Percentiles rank a stretch among this genome's conserved stretches.
phyloP scores from a whole-genome alignment of 2,329 filamentous ascomycete species.

The Cytospora chrysosperma region DNA sequence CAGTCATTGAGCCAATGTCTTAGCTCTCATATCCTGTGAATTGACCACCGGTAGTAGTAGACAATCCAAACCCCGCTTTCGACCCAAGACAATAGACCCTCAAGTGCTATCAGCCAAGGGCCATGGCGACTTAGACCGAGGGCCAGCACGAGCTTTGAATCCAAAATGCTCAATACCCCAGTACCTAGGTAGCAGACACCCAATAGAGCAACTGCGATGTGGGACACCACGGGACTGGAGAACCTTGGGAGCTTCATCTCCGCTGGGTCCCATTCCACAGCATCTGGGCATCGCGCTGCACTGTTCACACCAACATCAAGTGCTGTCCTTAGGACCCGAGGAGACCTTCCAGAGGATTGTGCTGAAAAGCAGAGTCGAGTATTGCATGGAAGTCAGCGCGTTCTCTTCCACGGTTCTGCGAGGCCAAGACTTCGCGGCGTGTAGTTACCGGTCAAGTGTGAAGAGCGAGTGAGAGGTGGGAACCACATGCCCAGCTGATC shows the following conservation, averaged over 20 bases:
- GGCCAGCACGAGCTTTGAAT: slow-evolving; percentile 35
- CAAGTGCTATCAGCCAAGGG: too few species aligned
- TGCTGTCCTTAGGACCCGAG: slow-evolving; percentile 34
- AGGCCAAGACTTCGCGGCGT: slow-evolving; percentile 48
- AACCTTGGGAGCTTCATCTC: too few species aligned
- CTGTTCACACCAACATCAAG: slow-evolving; percentile 37
- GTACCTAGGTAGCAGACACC: slow-evolving; percentile 20
- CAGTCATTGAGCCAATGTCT: not conserved
- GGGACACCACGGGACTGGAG: slow-evolving; percentile 31
- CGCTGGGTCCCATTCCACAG: slow-evolving; percentile 55
- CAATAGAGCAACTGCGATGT: slow-evolving; percentile 32
- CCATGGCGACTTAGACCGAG: slow-evolving; percentile 26
- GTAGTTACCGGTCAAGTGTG: slow-evolving; percentile 49
- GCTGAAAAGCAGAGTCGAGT: slow-evolving; percentile 46
- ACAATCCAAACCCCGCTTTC: not conserved
- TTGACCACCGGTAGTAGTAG: not conserved
- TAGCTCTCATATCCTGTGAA: not conserved
- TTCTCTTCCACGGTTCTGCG: slow-evolving; percentile 48
- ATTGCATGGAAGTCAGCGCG: slow-evolving; percentile 51
- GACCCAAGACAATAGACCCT: not conserved
- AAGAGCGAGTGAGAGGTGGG: slow-evolving; percentile 37
- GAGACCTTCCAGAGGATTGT: slow-evolving; percentile 39
- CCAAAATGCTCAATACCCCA: slow-evolving; percentile 31
- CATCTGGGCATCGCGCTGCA: slow-evolving; percentile 52
- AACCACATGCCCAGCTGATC: slow-evolving; percentile 60